Evolutionary conservation across 1,284 basidiomycete genomes (phyloP).

Genomic region (Thelephora terrestris): DNA sequence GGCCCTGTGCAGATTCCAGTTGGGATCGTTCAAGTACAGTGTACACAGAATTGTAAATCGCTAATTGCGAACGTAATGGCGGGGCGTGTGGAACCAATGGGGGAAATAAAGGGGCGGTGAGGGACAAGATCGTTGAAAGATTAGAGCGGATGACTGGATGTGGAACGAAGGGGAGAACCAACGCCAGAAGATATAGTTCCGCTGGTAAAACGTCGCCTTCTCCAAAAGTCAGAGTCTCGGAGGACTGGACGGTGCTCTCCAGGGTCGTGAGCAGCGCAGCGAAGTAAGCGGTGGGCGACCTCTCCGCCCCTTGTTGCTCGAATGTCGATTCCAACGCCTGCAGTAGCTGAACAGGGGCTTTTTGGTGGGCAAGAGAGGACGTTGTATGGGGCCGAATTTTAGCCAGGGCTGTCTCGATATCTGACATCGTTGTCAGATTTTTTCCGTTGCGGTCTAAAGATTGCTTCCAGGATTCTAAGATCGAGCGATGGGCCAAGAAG

Average conservation of each 20-base stretch:
- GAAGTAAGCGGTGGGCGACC: slow-evolving; percentile 80
- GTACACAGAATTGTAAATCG: slow-evolving; percentile 64
- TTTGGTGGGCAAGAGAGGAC: slow-evolving; percentile 80
- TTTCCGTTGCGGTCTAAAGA: background rate
- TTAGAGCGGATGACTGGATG: slow-evolving; percentile 64
- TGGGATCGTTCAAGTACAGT: slow-evolving; percentile 61
- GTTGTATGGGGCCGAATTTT: slow-evolving; percentile 87
- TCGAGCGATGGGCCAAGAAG: too few species aligned
- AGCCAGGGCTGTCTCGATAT: slow-evolving; percentile 49
- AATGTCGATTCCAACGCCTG: slow-evolving; percentile 86
- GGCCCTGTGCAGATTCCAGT: slow-evolving; percentile 48
- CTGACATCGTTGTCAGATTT: slow-evolving; percentile 14
- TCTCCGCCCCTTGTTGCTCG: slow-evolving; percentile 63
- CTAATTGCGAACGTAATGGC: slow-evolving; percentile 63
- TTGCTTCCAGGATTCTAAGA: background rate
- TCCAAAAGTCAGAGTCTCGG: slow-evolving; percentile 39
- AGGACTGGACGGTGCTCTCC: slow-evolving; percentile 59
- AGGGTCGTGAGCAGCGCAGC: slow-evolving; percentile 76
- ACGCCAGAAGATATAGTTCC: slow-evolving; percentile 81
- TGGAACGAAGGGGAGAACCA: slow-evolving; percentile 69
- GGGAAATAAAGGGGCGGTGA: slow-evolving; percentile 74
- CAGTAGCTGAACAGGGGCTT: slow-evolving; percentile 84
- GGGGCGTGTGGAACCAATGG: slow-evolving; percentile 53
- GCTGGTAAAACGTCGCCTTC: slow-evolving; percentile 83
- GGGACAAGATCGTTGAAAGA: slow-evolving; percentile 51